A percentile compares a stretch with the other conserved stretches of the same genome.
phyloP scores from a whole-genome alignment of 805 yeast species.

The Candida tammaniensis region DNA sequence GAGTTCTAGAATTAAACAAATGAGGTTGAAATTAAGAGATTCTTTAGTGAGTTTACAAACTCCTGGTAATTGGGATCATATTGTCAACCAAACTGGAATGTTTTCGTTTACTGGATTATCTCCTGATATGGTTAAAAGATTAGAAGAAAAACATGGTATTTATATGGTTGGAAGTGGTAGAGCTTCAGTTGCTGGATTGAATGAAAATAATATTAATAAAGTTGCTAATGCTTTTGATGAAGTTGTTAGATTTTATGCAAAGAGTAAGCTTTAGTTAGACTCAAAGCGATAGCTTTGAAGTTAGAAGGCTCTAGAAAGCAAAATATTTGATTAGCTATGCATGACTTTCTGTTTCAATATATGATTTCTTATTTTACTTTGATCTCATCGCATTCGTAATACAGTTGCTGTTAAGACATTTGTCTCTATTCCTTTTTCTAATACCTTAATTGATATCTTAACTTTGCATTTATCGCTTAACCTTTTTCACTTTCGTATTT shows the following conservation, averaged over 20 bases:
- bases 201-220: conserved; percentile 68
- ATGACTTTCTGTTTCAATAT: too few relatives aligned
- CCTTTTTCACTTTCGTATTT: too few relatives aligned
- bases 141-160: conserved; percentile 76
- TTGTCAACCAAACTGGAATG: conserved; percentile 91
- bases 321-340: too few relatives aligned
- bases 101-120: conserved; percentile 89
- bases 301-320: too few relatives aligned
- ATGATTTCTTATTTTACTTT: too few relatives aligned
- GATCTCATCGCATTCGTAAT: too few relatives aligned
- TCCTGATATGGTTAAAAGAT: conserved; percentile 69
- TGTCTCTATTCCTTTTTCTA: too few relatives aligned
- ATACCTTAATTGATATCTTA: too few relatives aligned
- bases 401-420: too few relatives aligned
- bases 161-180: conserved; percentile 83
- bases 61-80: conserved; percentile 93
- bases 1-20: conserved; percentile 77
- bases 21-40: conserved; percentile 69
- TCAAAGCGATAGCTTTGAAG: not conserved
- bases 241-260: conserved; percentile 49
- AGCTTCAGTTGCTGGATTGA: conserved; percentile 92
- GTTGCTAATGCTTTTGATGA: conserved; percentile 83
- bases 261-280: conserved; percentile 16
- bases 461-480: too few relatives aligned
- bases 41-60: conserved; percentile 61